Base-by-base conservation (phyloP, 2,329 filamentous ascomycete species). In the Ramularia collo-cygni region DNA sequence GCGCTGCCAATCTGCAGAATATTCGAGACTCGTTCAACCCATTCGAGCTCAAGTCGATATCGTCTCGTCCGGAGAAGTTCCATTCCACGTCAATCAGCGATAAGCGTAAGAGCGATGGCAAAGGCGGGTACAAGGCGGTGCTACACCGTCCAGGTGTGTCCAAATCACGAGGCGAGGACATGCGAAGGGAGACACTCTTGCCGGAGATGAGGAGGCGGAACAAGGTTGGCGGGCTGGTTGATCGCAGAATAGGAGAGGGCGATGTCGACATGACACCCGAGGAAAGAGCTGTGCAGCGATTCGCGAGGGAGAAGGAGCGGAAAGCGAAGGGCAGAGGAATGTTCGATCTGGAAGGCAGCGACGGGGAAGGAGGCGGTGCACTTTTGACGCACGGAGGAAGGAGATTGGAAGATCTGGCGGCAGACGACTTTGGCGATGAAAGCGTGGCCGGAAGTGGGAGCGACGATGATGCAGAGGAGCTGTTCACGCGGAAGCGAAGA, bases 11-110 rank as follows among this genome's bases (percentile, higher is more conserved):
- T 12, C 73, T 98, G 47, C 80, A 85, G 54, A 79, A 77, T 42
- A 95, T 98, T 61, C 83, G 92, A 59, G 89, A 96, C 58, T 83
- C 89, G 53, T 96, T 96, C 76, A 98, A 98, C 62, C 92, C 92
- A 0, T 98, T 98, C 65, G 92, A 98, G 60, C 77, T 95, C 61
- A 79, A 84, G 43, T 79, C 83, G 28, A 44, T 46, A 9, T 46
- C 41, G 15, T 73, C 81, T 1, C 76, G 83, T 44, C 84, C 81
- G 0, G 80, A 80, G 41, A 96, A 96, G 57, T 94, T 94, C 50
- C 81, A 90, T 30, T 82, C 89, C 31, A 39, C 42, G 18, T 40
- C 47, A 7, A 47, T 43, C 28, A 48, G 38, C 26, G 28, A 39
- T n/a, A 37, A 33, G 10, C 35, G 34, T 2, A 44, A 45, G 13